Conservation (phyloP, 805 yeast genomes). For the Lachancea quebecensis region DNA sequence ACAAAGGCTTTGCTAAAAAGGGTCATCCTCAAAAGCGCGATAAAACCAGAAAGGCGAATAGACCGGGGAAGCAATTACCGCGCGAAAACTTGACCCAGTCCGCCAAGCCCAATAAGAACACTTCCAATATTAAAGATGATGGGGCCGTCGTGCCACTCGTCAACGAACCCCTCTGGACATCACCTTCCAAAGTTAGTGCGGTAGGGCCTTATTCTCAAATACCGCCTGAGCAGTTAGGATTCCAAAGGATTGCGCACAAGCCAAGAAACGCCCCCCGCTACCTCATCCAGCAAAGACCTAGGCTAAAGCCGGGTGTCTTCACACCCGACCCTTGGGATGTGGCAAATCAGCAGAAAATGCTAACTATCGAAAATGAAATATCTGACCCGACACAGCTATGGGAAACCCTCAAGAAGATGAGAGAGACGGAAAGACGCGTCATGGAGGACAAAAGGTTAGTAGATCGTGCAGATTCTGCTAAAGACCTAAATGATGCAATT, state of each 20-base stretch:
- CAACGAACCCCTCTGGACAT: neutral
- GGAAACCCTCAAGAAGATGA: conserved; percentile 65
- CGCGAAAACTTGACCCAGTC: neutral
- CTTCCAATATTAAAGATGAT: neutral
- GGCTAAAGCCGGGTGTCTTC: conserved; percentile 25
- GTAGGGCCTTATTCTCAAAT: neutral
- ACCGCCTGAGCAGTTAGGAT: conserved; percentile 21
- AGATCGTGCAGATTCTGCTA: conserved; percentile 77
- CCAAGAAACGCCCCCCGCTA: conserved; percentile 33
- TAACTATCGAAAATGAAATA: conserved; percentile 41
- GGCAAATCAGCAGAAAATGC: conserved; percentile 60
- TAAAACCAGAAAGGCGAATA: conserved; percentile 4
- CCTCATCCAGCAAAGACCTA: conserved; percentile 33
- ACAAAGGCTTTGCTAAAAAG: neutral
- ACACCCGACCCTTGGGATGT: conserved; percentile 60
- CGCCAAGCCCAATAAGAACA: neutral
- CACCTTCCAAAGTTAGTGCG: neutral
- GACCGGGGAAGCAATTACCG: conserved; percentile 1
- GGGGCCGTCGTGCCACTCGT: neutral
- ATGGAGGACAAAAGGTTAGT: conserved; percentile 82
- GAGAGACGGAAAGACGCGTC: conserved; percentile 64
- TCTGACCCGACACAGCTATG: conserved; percentile 65
- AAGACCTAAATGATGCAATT: conserved; percentile 83
- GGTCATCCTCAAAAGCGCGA: conserved; percentile 1
- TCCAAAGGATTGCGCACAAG: conserved; percentile 12